Evolutionary conservation across 2,329 filamentous ascomycete species (phyloP), one percentile per base, ranked within the genome.

Genomic region (Alternaria ventricosa): DNA sequence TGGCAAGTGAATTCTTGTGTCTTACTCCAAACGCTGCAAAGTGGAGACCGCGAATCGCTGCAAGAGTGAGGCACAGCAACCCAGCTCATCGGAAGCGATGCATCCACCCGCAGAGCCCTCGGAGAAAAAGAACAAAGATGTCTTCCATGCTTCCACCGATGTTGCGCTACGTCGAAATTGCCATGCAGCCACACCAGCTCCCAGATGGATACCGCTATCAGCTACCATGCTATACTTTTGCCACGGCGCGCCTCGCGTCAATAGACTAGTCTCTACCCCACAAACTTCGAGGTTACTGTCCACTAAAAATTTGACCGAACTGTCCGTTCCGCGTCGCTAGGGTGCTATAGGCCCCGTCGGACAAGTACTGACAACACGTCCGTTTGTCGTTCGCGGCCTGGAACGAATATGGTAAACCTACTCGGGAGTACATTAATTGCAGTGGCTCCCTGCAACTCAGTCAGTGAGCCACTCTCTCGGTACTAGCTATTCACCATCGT

Each of bases 391-490:
- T 57, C 25, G 58, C 36, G 12, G 20, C 46, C 47, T 43, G 44
- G 13, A 43, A 23, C 22, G 33, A 18, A 28, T 11, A 28, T 51
- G 41, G 30, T 28, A 45, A 62, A 41, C 50, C 36, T 58, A 41
- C 36, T 41, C 36, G 15, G 36, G n/a, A 41, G 36, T 41, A 58
- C 55, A 58, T 62, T 58, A 58, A 62, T 15, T 57, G 25, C 36
- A 45, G 41, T 53, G 22, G 47, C 60, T 54, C 53, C 63, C 56
- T 63, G 63, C 56, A 56, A 36, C 41, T 30, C 53, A 25, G 49
- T 56, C 28, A 33, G 30, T 23, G 55, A 41, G 46, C 57, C 57
- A 46, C 49, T 36, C 20, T 44, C 36, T 61, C 50, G 61, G 55
- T 58, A 61, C 49, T 36, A 47, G 41, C 13, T 25, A 46, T 30